These are phyloP conservation scores for Glycine latifolia DNA, from an alignment of 306 rosid genomes.

Conservation along the genomic window DNA sequence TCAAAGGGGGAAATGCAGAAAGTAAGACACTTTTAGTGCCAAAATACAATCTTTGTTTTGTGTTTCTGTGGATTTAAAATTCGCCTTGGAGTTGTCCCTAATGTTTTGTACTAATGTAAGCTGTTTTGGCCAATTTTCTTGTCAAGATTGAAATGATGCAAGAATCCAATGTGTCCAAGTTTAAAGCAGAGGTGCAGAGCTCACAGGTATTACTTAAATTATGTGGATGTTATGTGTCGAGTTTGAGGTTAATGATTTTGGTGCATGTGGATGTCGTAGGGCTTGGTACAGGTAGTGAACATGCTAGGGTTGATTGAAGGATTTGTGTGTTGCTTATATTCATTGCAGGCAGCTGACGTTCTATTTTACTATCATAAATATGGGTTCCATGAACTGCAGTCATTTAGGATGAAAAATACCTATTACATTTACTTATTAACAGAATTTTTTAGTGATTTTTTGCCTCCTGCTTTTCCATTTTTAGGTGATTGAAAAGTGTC, in stretches of 20 bases:
- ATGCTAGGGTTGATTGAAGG: background rate
- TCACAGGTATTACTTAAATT: constrained; percentile 70
- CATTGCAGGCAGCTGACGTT: background rate
- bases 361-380: constrained; percentile 1
- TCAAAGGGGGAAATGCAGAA: constrained; percentile 90
- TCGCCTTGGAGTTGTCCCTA: no score
- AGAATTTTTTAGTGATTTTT: background rate
- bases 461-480: constrained; percentile 13
- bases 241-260: constrained; percentile 23
- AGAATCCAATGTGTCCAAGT: constrained; percentile 83
- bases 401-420: background rate
- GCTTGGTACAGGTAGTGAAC: background rate
- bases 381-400: background rate
- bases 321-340: constrained; percentile 7
- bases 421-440: constrained; percentile 3
- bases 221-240: background rate
- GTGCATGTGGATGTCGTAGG: no score
- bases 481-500: constrained; percentile 25
- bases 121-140: constrained; percentile 22
- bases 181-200: constrained; percentile 92
- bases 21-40: constrained; percentile 51
- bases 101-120: background rate
- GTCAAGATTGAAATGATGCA: constrained; percentile 74
- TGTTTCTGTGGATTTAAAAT: no score
- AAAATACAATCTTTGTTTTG: background rate